These are phyloP conservation scores for Nemophila menziesii DNA, from an alignment of 257 asterid genomes.

Conservation along the genomic window DNA sequence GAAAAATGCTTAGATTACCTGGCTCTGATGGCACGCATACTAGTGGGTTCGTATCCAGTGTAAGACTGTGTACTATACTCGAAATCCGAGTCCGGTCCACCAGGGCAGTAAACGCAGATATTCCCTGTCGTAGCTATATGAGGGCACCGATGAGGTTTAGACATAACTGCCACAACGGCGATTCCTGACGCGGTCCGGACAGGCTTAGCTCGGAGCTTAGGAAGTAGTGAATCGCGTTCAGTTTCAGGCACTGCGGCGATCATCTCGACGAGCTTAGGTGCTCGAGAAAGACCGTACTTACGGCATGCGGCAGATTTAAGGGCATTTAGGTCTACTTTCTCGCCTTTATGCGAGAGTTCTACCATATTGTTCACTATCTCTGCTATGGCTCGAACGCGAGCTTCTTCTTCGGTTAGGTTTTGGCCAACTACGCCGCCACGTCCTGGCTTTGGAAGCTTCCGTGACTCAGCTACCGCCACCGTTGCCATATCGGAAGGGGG, in stretches of 20 bases:
- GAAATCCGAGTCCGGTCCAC: slow-evolving; percentile 96
- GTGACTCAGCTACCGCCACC: slow-evolving; percentile 44
- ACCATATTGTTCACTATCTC: slow-evolving; percentile 90
- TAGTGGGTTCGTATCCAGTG: slow-evolving; percentile 97
- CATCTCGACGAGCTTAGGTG: slow-evolving; percentile 97
- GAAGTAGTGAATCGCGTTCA: slow-evolving; percentile 74
- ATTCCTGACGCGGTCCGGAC: slow-evolving; percentile 97
- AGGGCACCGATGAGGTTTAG: slow-evolving; percentile 97
- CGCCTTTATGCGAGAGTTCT: slow-evolving; percentile 74
- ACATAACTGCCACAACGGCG: slow-evolving; percentile 99
- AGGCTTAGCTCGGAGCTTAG: slow-evolving; percentile 90
- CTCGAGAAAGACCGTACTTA: slow-evolving; percentile 78
- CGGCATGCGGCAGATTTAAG: slow-evolving; percentile 87
- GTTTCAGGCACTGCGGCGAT: slow-evolving; percentile 92
- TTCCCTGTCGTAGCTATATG: slow-evolving; percentile 98
- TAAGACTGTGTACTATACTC: slow-evolving; percentile 98
- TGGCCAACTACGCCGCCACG: slow-evolving; percentile 82
- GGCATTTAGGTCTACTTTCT: slow-evolving; percentile 79
- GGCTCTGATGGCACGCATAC: slow-evolving; percentile 98
- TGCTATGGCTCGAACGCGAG: slow-evolving; percentile 86
- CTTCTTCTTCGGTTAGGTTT: slow-evolving; percentile 80
- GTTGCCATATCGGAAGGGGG: slow-evolving; percentile 37
- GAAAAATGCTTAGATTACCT: slow-evolving; percentile 31
- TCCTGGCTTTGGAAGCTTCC: slow-evolving; percentile 92
- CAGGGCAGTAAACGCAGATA: slow-evolving; percentile 95